phyloP scores from a whole-genome alignment of 208 protist genomes.

The Porcisia hertigi region DNA sequence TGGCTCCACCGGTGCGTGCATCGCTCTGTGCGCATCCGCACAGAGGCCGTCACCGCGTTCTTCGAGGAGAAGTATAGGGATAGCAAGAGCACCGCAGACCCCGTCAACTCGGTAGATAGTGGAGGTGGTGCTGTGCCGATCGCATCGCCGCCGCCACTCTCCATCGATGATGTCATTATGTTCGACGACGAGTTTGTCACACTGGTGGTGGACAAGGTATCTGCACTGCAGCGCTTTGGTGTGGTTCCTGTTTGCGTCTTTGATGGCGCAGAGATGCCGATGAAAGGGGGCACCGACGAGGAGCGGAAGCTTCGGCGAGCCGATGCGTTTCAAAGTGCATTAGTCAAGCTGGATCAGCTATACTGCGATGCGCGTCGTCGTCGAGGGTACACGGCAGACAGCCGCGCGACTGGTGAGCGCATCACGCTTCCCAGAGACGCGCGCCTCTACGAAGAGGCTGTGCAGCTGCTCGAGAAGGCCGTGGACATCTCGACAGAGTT shows the following conservation, averaged over 20 bases:
- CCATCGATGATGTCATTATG: slow-evolving; percentile 36
- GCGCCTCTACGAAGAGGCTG: slow-evolving; percentile 38
- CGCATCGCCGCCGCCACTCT: slow-evolving; percentile 10
- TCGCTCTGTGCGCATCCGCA: slow-evolving; percentile 42
- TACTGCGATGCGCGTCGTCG: slow-evolving; percentile 29
- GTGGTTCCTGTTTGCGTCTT: slow-evolving; percentile 82
- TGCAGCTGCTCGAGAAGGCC: slow-evolving; percentile 56
- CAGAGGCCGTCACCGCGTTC: slow-evolving; percentile 26
- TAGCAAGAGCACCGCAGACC: not conserved
- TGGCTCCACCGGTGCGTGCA: slow-evolving; percentile 78
- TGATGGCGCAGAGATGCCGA: slow-evolving; percentile 79
- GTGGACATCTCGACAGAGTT: slow-evolving; percentile 82
- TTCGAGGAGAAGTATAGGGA: slow-evolving; percentile 28
- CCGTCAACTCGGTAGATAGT: not conserved
- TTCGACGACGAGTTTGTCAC: slow-evolving; percentile 41
- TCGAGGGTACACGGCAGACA: not conserved
- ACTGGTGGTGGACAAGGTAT: slow-evolving; percentile 39
- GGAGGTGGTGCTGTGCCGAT: not conserved
- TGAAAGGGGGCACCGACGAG: slow-evolving; percentile 72
- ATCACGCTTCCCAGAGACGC: slow-evolving; percentile 13
- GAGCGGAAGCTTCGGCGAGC: slow-evolving; percentile 42
- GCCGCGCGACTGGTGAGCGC: not conserved
- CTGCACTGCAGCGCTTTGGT: slow-evolving; percentile 56
- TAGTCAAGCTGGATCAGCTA: slow-evolving; percentile 43
- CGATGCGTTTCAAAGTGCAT: slow-evolving; percentile 37